A percentile compares a stretch with the other conserved stretches of the same genome.
These are phyloP conservation scores for Trichoderma sp. DNA, from an alignment of 2,329 filamentous ascomycete species.

Conservation along the genomic window DNA sequence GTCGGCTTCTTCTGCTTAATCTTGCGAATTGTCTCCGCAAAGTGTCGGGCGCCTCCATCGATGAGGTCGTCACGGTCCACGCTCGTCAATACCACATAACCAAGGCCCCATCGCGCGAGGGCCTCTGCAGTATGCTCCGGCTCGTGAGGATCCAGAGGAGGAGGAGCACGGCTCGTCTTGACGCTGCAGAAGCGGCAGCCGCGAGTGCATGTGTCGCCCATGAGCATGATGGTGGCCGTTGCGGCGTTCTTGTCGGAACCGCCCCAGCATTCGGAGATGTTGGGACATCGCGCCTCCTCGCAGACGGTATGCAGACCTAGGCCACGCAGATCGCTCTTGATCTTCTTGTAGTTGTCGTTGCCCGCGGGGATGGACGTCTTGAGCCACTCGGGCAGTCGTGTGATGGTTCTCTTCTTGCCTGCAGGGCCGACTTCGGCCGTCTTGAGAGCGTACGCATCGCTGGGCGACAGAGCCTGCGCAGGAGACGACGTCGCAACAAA, in stretches of 20 bases:
- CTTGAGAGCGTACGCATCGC: constrained; percentile 59
- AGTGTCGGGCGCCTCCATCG: constrained; percentile 86
- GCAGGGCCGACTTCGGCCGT: constrained; percentile 64
- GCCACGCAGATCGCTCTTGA: constrained; percentile 89
- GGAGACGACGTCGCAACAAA: constrained; percentile 49
- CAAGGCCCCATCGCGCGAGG: constrained; percentile 85
- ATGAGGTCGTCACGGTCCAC: constrained; percentile 91
- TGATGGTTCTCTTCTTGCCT: constrained; percentile 62
- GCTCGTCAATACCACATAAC: constrained; percentile 90
- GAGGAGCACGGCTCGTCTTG: constrained; percentile 75
- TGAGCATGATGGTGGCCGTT: constrained; percentile 98
- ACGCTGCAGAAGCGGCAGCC: constrained; percentile 97
- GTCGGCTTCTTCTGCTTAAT: constrained; percentile 83
- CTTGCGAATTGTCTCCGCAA: constrained; percentile 88
- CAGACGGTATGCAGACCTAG: constrained; percentile 92
- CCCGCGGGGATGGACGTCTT: constrained; percentile 90
- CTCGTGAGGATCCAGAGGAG: constrained; percentile 89
- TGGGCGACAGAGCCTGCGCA: constrained; percentile 43
- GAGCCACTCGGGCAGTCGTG: constrained; percentile 85
- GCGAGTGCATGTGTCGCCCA: constrained; percentile 97
- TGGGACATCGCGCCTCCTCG: constrained; percentile 95
- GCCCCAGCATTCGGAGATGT: constrained; percentile 98
- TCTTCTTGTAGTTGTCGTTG: constrained; percentile 82
- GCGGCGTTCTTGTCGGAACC: constrained; percentile 83
- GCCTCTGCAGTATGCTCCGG: constrained; percentile 97